phyloP scores from a whole-genome alignment of 2,329 filamentous ascomycete species.

The Amphichorda felina region DNA sequence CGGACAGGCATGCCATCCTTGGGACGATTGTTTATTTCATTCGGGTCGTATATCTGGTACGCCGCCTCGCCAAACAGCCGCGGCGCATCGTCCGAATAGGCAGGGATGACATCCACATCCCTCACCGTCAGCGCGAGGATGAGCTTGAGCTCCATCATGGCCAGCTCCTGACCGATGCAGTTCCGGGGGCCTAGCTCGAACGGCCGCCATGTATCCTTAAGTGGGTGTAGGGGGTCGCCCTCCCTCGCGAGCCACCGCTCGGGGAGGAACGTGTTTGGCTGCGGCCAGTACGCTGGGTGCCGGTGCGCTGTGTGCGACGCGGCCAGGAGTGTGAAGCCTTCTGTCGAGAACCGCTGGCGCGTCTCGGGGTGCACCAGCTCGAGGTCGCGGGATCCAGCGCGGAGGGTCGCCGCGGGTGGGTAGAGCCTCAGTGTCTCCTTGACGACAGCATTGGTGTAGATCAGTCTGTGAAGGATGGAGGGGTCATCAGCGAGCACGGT shows the following conservation, averaged over 20 bases:
- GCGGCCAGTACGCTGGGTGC: constrained; percentile 19
- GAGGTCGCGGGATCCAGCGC: constrained; percentile 12
- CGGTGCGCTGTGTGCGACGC: constrained; percentile 13
- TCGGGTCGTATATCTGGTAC: background rate
- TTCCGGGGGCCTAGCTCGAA: constrained; percentile 34
- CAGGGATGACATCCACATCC: background rate
- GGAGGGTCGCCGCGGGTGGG: constrained; percentile 30
- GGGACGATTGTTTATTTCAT: background rate
- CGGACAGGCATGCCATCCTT: background rate
- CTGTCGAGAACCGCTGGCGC: constrained; percentile 17
- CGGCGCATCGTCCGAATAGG: background rate
- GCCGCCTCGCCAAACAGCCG: background rate
- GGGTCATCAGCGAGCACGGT: constrained; percentile 26
- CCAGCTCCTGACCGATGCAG: constrained; percentile 38
- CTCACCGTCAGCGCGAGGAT: background rate
- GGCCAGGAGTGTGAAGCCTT: constrained; percentile 1
- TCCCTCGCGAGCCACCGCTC: constrained; percentile 22
- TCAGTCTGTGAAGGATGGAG: constrained; percentile 33
- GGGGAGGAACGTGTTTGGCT: constrained; percentile 25
- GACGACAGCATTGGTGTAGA: constrained; percentile 38
- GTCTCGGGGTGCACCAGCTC: background rate
- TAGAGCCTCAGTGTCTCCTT: constrained; percentile 41
- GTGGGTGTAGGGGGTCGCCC: constrained; percentile 10
- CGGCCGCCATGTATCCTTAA: constrained; percentile 20
- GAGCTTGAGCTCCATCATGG: constrained; percentile 26